phyloP scores from a whole-genome alignment of 495 filamentous ascomycete genomes.

The Aspergillus conjunctus region DNA sequence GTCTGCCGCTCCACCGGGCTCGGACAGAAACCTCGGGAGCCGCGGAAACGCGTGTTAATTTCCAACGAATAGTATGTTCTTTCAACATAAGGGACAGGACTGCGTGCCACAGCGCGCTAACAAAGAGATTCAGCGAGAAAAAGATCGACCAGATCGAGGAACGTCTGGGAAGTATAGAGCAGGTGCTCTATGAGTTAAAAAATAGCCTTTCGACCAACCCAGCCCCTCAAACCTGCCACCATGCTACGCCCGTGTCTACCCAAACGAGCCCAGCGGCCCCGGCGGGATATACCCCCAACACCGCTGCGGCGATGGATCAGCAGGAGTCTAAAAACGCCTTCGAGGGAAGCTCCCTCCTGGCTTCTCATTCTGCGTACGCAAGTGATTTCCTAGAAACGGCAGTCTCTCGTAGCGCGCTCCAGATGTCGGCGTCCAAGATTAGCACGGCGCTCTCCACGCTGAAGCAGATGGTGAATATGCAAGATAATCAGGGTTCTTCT shows the following conservation, averaged over 20 bases:
- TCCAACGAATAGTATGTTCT: slow-evolving; percentile 65
- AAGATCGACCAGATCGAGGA: slow-evolving; percentile 70
- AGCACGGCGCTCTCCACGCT: slow-evolving; percentile 58
- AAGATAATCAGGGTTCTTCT: slow-evolving; percentile 37
- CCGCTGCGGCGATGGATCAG: slow-evolving; percentile 36
- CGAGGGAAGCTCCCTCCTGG: slow-evolving; percentile 62
- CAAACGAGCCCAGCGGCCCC: slow-evolving; percentile 23
- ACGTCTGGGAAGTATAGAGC: slow-evolving; percentile 60
- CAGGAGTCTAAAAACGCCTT: slow-evolving; percentile 51
- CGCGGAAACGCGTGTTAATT: slow-evolving; percentile 64
- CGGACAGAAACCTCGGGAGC: slow-evolving; percentile 59
- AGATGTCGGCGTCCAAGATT: slow-evolving; percentile 54
- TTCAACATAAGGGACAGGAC: slow-evolving; percentile 7
- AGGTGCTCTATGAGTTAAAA: slow-evolving; percentile 47
- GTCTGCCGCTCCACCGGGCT: slow-evolving; percentile 60
- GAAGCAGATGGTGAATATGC: slow-evolving; percentile 58
- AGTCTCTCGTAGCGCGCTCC: slow-evolving; percentile 54
- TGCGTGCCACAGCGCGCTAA: no score
- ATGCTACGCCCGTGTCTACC: slow-evolving; percentile 27
- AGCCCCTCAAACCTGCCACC: slow-evolving; percentile 13
- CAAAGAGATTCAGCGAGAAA: slow-evolving; percentile 51
- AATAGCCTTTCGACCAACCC: slow-evolving; percentile 18
- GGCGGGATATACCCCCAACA: slow-evolving; percentile 27
- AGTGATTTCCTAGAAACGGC: slow-evolving; percentile 62
- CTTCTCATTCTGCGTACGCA: slow-evolving; percentile 65